A percentile compares a stretch with the other conserved stretches of the same genome.
Conservation (phyloP, 1,139 yeast species). For the Saccharomyces uvarum region DNA sequence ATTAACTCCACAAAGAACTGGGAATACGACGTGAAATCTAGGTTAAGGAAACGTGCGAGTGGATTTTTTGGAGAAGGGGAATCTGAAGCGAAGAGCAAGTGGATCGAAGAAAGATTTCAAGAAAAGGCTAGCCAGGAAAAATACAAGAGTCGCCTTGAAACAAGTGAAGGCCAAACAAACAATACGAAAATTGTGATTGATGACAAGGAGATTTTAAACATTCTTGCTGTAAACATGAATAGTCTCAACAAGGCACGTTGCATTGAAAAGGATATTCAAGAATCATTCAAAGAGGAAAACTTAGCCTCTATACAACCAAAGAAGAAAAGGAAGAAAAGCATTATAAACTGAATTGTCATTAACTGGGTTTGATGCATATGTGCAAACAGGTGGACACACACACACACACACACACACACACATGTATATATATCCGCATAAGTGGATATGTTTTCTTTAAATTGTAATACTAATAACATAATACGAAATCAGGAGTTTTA, state of each 20-base stretch:
- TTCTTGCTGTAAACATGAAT: slow-evolving; percentile 23
- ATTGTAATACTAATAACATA: no score
- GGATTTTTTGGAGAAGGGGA: slow-evolving; percentile 58
- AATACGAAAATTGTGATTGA: slow-evolving; percentile 12
- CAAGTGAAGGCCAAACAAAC: background rate
- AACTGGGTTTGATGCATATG: background rate
- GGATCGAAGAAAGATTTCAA: slow-evolving; percentile 72
- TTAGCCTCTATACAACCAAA: slow-evolving; percentile 4
- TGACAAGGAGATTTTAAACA: slow-evolving; percentile 26
- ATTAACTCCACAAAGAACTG: slow-evolving; percentile 73
- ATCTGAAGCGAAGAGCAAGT: slow-evolving; percentile 48
- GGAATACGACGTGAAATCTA: slow-evolving; percentile 74
- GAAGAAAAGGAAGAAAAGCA: slow-evolving; percentile 6
- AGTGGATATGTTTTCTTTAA: no score
- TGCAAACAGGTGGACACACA: background rate
- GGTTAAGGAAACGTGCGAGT: slow-evolving; percentile 68
- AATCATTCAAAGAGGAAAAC: slow-evolving; percentile 10
- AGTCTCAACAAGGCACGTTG: slow-evolving; percentile 25
- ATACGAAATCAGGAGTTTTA: background rate
- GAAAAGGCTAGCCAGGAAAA: slow-evolving; percentile 53
- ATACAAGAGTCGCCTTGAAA: slow-evolving; percentile 9
- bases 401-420: background rate
- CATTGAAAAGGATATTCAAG: slow-evolving; percentile 19
- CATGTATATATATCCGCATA: background rate
- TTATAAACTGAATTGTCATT: background rate